phyloP scores from a whole-genome alignment of 2,329 filamentous ascomycete genomes.

The Penicillium capsulatum region DNA sequence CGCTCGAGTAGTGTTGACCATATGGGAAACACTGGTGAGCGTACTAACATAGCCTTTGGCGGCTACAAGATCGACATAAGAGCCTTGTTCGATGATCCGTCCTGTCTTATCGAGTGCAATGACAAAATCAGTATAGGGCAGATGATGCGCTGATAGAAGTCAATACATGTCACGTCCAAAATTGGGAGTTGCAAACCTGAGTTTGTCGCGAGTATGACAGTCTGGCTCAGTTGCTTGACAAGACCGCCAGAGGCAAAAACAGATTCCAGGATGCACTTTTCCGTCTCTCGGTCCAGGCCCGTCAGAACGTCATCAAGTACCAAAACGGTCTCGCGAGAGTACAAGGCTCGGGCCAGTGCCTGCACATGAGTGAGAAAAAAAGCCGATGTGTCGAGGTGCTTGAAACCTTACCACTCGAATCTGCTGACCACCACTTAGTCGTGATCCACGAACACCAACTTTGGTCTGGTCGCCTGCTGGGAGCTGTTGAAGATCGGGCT shows the following conservation, averaged over 20 bases:
- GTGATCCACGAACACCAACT: slow-evolving; percentile 19
- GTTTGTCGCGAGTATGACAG: slow-evolving; percentile 32
- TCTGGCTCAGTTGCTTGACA: slow-evolving; percentile 28
- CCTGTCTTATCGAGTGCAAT: slow-evolving; percentile 28
- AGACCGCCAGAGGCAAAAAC: slow-evolving; percentile 40
- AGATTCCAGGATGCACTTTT: slow-evolving; percentile 38
- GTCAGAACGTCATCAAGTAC: slow-evolving; percentile 46
- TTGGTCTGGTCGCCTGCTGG: slow-evolving; percentile 21
- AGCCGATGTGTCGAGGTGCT: not conserved
- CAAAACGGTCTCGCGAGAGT: slow-evolving; percentile 40
- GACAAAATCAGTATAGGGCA: slow-evolving; percentile 30
- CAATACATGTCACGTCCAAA: not conserved
- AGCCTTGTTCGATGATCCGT: slow-evolving; percentile 27
- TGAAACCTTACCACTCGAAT: slow-evolving; percentile 23
- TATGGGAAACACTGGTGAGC: slow-evolving; percentile 1
- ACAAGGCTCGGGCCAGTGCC: slow-evolving; percentile 44
- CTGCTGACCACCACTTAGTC: slow-evolving; percentile 18
- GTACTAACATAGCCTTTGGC: slow-evolving; percentile 17
- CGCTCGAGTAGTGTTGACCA: slow-evolving; percentile 2
- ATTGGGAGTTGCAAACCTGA: slow-evolving; percentile 13
- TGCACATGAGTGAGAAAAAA: not conserved
- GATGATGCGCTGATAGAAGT: not conserved
- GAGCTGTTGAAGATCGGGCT: slow-evolving; percentile 13
- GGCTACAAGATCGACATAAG: slow-evolving; percentile 22
- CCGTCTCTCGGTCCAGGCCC: slow-evolving; percentile 42